Percentiles rank a stretch among this genome's conserved stretches.
These are phyloP conservation scores for Trichophyton equinum DNA, from an alignment of 2,329 filamentous ascomycete genomes.

Conservation along the genomic window DNA sequence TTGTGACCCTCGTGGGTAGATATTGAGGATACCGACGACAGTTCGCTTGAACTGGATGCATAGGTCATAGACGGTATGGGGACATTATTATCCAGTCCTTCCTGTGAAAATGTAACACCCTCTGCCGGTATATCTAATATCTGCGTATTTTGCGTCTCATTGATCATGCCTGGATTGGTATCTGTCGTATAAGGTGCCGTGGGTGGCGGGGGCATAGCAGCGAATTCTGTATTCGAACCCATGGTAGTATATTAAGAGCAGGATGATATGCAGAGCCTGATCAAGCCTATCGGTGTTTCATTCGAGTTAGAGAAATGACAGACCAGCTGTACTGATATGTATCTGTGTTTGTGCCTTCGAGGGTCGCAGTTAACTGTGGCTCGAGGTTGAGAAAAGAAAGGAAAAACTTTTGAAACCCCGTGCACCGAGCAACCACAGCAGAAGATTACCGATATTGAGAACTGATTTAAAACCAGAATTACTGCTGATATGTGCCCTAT, in stretches of 20 bases:
- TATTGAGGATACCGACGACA: conserved; percentile 9
- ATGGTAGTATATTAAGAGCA: not conserved
- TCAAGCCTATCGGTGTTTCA: not conserved
- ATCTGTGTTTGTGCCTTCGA: not conserved
- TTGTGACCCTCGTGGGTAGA: not conserved
- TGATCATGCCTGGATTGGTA: not conserved
- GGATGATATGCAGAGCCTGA: not conserved
- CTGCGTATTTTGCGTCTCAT: not conserved
- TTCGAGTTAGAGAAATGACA: not conserved
- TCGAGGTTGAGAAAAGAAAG: not conserved
- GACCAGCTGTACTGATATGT: not conserved
- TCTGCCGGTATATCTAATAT: not conserved
- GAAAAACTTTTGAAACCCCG: not conserved
- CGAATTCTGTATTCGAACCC: not conserved
- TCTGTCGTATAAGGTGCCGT: not conserved
- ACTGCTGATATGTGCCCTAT: not conserved
- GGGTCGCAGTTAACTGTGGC: not conserved
- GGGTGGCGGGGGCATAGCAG: conserved; percentile 1
- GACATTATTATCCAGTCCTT: not conserved
- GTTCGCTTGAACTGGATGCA: conserved; percentile 5
- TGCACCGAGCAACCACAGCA: not conserved
- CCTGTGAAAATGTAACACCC: not conserved
- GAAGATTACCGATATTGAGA: not conserved
- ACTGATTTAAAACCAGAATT: not conserved
- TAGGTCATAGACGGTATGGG: not conserved